Conservation (phyloP, 140 eudicot species). For the Ambrosia hybrid region DNA sequence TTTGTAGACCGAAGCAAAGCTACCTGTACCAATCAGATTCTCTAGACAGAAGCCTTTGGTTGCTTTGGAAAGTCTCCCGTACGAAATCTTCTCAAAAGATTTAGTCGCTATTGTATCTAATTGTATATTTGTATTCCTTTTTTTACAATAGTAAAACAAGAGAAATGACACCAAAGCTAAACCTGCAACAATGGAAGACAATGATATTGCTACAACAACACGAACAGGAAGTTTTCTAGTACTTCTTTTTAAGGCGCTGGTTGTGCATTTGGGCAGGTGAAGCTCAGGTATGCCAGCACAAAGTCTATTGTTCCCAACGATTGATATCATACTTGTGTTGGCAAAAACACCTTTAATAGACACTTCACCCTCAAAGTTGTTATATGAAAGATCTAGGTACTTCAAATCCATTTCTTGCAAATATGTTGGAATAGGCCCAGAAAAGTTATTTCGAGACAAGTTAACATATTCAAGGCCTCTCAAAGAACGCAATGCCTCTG, state of each 20-base stretch:
- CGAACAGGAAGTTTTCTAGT: background rate
- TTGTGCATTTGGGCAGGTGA: constrained; percentile 31
- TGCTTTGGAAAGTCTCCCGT: constrained; percentile 33
- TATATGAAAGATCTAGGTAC: constrained; percentile 31
- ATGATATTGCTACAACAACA: constrained; percentile 20
- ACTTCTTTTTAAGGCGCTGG: background rate
- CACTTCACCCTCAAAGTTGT: constrained; percentile 41
- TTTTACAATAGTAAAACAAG: background rate
- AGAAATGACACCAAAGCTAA: constrained; percentile 3
- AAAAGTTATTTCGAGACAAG: constrained; percentile 38
- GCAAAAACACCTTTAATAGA: constrained; percentile 29
- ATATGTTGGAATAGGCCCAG: constrained; percentile 38
- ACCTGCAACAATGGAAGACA: constrained; percentile 8
- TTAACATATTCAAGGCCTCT: constrained; percentile 23
- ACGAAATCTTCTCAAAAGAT: constrained; percentile 25
- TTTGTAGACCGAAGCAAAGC: constrained; percentile 42
- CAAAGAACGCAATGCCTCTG: constrained; percentile 16
- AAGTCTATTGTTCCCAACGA: constrained; percentile 27
- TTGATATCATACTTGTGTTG: constrained; percentile 24
- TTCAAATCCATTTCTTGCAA: constrained; percentile 17
- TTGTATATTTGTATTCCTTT: background rate
- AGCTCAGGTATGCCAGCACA: constrained; percentile 41
- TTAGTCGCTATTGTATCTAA: background rate
- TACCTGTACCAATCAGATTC: constrained; percentile 40
- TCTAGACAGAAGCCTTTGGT: constrained; percentile 38